Percentiles rank a stretch among this genome's conserved stretches.
Conservation (phyloP, 1,284 basidiomycete genomes). For the Malassezia nana region DNA sequence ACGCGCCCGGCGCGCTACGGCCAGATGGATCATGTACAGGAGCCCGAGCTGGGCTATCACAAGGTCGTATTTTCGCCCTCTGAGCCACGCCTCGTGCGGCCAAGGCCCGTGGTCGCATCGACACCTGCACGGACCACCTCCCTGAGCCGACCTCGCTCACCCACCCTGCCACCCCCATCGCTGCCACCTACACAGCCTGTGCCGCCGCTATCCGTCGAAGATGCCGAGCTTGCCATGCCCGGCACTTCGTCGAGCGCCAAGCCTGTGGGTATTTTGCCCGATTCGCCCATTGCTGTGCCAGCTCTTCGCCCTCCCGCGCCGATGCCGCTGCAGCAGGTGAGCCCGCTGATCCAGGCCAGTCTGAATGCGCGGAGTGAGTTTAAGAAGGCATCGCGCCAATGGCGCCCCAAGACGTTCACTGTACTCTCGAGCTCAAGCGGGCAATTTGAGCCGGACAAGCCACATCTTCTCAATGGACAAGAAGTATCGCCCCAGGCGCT, state of each 20-base stretch:
- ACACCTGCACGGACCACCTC: background rate
- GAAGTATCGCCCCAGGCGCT: constrained; percentile 23
- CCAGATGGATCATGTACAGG: background rate
- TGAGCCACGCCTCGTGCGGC: constrained; percentile 15
- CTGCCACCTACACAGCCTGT: background rate
- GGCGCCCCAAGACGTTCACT: constrained; percentile 46
- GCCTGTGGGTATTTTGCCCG: background rate
- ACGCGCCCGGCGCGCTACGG: background rate
- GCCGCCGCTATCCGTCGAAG: background rate
- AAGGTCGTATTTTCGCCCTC: constrained; percentile 2
- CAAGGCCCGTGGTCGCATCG: constrained; percentile 13
- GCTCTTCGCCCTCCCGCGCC: constrained; percentile 21
- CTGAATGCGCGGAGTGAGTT: constrained; percentile 43
- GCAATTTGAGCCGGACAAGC: constrained; percentile 19
- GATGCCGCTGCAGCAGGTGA: constrained; percentile 37
- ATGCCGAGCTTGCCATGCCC: background rate
- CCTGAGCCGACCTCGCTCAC: background rate
- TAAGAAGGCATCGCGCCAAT: constrained; percentile 30
- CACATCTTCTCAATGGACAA: constrained; percentile 34
- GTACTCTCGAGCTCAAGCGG: constrained; percentile 36
- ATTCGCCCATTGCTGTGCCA: constrained; percentile 19
- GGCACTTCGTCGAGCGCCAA: background rate
- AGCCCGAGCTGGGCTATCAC: constrained; percentile 1
- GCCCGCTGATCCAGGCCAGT: constrained; percentile 46
- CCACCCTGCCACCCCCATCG: background rate